phyloP scores from a whole-genome alignment of 805 yeast species.

The Hanseniaspora hatyaiensis region DNA sequence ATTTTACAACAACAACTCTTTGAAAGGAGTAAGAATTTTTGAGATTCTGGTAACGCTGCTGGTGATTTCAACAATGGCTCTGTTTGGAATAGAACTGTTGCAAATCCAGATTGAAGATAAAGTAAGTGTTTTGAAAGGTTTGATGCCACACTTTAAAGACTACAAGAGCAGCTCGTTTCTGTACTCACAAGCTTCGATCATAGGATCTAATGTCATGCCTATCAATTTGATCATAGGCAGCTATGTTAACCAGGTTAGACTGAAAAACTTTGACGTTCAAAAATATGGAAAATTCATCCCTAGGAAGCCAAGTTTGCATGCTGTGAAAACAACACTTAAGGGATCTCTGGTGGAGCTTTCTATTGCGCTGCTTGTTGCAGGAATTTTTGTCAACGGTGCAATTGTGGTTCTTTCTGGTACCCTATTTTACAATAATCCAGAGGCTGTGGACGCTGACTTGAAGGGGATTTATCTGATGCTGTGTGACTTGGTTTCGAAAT shows the following conservation, averaged over 20 bases:
- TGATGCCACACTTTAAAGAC: conserved; percentile 41
- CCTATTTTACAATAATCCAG: conserved; percentile 54
- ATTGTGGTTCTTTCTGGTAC: conserved; percentile 88
- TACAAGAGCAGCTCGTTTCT: conserved; percentile 51
- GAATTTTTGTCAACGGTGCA: conserved; percentile 84
- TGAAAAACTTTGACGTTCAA: conserved; percentile 60
- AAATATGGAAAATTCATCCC: conserved; percentile 35
- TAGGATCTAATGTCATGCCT: conserved; percentile 95
- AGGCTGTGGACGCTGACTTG: conserved; percentile 67
- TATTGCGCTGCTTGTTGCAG: conserved; percentile 71
- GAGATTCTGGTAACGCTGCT: conserved; percentile 70
- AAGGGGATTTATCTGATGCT: conserved; percentile 68
- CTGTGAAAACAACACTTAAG: conserved; percentile 66
- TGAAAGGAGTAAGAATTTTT: conserved; percentile 63
- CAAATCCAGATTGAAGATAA: conserved; percentile 49
- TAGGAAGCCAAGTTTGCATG: conserved; percentile 66
- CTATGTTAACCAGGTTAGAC: conserved; percentile 76
- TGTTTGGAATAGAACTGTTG: conserved; percentile 68
- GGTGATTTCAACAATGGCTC: conserved; percentile 71
- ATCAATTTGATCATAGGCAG: conserved; percentile 81
- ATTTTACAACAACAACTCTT: conserved; percentile 68
- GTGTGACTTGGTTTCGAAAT: conserved; percentile 56
- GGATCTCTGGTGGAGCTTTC: conserved; percentile 75
- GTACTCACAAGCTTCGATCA: conserved; percentile 67
- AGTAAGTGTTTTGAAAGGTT: conserved; percentile 58